phyloP scores from a whole-genome alignment of 345 rosid species.

The Iberis pinnata region DNA sequence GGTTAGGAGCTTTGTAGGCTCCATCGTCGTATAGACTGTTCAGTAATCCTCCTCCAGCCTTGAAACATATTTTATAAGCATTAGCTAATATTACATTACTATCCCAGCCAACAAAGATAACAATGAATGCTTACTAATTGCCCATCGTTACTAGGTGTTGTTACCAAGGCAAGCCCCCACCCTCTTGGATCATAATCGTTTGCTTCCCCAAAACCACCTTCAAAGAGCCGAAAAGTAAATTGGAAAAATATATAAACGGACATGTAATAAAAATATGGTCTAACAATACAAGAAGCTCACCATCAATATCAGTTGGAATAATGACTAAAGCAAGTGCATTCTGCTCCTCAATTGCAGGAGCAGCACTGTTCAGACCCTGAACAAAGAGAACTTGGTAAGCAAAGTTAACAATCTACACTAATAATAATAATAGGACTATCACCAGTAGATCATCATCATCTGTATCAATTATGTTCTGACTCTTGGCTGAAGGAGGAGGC shows the following conservation, averaged over 20 bases:
- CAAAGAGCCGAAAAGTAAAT: conserved; percentile 23
- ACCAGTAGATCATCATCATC: conserved; percentile 95
- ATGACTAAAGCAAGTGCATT: conserved; percentile 94
- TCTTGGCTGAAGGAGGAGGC: conserved; percentile 40
- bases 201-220: conserved; percentile 47
- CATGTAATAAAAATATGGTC: neutral
- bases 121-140: conserved; percentile 67
- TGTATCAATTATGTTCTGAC: conserved; percentile 52
- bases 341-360: conserved; percentile 68
- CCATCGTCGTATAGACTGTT: conserved; percentile 80
- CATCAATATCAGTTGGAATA: conserved; percentile 58
- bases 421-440: conserved; percentile 14
- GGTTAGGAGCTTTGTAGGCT: conserved; percentile 87
- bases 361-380: conserved; percentile 57
- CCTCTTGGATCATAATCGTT: conserved; percentile 79
- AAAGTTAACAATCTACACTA: neutral
- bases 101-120: conserved; percentile 4
- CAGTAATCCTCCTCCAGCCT: conserved; percentile 97
- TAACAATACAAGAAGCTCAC: conserved; percentile 30
- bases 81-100: too few relatives aligned
- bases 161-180: conserved; percentile 92
- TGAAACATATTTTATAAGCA: neutral
- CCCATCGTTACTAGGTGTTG: conserved; percentile 65
- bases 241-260: neutral
- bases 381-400: conserved; percentile 3